Percentiles rank a stretch among this genome's conserved stretches.
phyloP scores from a whole-genome alignment of 2,329 filamentous ascomycete genomes.

The Monilinia polystroma region DNA sequence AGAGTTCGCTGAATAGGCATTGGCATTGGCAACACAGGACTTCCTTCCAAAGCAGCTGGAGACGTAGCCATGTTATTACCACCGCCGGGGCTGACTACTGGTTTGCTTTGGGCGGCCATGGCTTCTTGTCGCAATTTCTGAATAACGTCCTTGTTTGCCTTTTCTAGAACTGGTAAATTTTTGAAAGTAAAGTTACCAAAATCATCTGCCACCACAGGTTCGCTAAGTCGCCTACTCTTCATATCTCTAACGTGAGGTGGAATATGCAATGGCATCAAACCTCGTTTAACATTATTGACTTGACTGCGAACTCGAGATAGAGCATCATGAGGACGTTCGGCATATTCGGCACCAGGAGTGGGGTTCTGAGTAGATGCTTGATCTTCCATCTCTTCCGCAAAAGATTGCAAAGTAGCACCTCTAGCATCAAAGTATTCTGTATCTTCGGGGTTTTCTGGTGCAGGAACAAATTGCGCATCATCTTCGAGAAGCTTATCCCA shows the following conservation, averaged over 20 bases:
- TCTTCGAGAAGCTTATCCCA: slow-evolving; percentile 94
- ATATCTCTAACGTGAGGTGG: slow-evolving; percentile 93
- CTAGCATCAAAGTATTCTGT: slow-evolving; percentile 96
- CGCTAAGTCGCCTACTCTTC: slow-evolving; percentile 83
- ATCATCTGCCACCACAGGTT: slow-evolving; percentile 84
- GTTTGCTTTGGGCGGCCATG: slow-evolving; percentile 64
- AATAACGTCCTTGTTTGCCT: slow-evolving; percentile 98
- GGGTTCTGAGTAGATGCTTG: slow-evolving; percentile 72
- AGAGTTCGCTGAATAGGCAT: slow-evolving; percentile 78
- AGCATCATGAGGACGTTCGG: slow-evolving; percentile 90
- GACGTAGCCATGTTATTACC: slow-evolving; percentile 44
- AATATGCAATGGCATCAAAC: slow-evolving; percentile 92
- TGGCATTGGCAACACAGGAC: slow-evolving; percentile 76
- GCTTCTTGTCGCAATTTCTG: slow-evolving; percentile 93
- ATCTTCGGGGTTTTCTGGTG: slow-evolving; percentile 90
- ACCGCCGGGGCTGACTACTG: slow-evolving; percentile 33
- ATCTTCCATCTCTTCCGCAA: slow-evolving; percentile 92
- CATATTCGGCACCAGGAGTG: slow-evolving; percentile 71
- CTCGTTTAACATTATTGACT: slow-evolving; percentile 83
- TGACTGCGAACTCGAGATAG: slow-evolving; percentile 85
- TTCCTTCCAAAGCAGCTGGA: slow-evolving; percentile 76
- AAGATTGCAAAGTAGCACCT: slow-evolving; percentile 87
- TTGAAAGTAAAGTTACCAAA: slow-evolving; percentile 98
- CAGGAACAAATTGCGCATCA: slow-evolving; percentile 92
- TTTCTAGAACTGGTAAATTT: slow-evolving; percentile 92